These are phyloP conservation scores for Zoysia matrella DNA, from an alignment of 202 grass and related monocot species.

Conservation along the genomic window DNA sequence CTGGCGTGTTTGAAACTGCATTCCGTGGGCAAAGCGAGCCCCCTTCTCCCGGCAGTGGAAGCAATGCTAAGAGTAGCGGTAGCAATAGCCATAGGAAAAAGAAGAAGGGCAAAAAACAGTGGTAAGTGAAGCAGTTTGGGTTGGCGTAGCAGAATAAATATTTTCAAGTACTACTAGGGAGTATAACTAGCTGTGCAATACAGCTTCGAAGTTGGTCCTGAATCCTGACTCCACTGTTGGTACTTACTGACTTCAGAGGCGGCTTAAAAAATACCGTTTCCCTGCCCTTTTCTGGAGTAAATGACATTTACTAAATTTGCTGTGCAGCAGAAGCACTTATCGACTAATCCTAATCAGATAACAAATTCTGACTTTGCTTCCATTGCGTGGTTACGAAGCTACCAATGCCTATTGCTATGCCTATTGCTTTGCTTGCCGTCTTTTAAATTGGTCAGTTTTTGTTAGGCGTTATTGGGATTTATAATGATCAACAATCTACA, in stretches of 20 bases:
- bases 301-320: neutral
- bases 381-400: neutral
- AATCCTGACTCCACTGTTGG: neutral
- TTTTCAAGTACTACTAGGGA: neutral
- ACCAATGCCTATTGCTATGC: neutral
- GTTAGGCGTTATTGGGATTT: neutral
- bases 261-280: neutral
- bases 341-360: neutral
- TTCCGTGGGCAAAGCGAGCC: constrained; percentile 48
- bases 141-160: constrained; percentile 17
- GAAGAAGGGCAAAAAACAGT: constrained; percentile 81
- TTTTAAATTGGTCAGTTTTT: neutral
- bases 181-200: neutral
- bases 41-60: constrained; percentile 53
- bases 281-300: neutral
- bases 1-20: constrained; percentile 71
- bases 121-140: constrained; percentile 53
- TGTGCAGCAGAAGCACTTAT: neutral
- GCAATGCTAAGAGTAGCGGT: constrained; percentile 40
- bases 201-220: neutral
- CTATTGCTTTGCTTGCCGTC: neutral
- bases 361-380: neutral
- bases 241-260: neutral
- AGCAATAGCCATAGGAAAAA: constrained; percentile 61
- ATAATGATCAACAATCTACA: constrained; percentile 4